Conservation (phyloP, 768 basidiomycete genomes). For the Phaeotremella fagi region DNA sequence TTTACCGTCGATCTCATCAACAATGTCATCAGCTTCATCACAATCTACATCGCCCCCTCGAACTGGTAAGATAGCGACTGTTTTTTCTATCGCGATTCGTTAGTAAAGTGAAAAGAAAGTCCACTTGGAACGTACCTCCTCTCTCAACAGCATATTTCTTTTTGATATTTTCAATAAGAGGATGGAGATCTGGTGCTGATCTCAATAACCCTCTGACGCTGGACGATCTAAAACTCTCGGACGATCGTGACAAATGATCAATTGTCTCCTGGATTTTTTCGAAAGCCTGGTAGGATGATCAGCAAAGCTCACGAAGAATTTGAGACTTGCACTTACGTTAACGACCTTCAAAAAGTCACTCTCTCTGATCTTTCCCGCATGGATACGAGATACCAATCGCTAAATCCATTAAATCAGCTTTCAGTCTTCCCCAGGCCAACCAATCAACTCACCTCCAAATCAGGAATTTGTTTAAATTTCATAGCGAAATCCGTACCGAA, state of each 20-base stretch:
- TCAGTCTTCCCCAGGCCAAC: background rate
- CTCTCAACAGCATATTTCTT: slow-evolving; percentile 57
- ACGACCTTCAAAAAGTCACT: slow-evolving; percentile 83
- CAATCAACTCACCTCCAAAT: slow-evolving; percentile 49
- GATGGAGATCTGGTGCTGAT: slow-evolving; percentile 71
- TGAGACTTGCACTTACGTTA: slow-evolving; percentile 52
- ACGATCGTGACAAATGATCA: slow-evolving; percentile 58
- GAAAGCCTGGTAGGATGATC: slow-evolving; percentile 58
- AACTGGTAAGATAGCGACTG: slow-evolving; percentile 64
- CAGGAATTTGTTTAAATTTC: slow-evolving; percentile 73
- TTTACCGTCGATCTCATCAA: slow-evolving; percentile 63
- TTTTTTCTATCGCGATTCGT: slow-evolving; percentile 7
- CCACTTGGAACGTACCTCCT: slow-evolving; percentile 38
- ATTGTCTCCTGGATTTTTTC: slow-evolving; percentile 67
- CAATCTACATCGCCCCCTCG: slow-evolving; percentile 82
- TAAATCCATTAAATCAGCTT: slow-evolving; percentile 56
- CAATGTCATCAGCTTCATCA: slow-evolving; percentile 70
- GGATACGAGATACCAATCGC: slow-evolving; percentile 88
- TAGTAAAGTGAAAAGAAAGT: background rate
- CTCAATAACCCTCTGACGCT: slow-evolving; percentile 71
- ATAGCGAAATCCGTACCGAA: slow-evolving; percentile 69
- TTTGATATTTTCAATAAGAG: slow-evolving; percentile 67
- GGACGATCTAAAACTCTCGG: slow-evolving; percentile 70
- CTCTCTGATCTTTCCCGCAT: slow-evolving; percentile 83
- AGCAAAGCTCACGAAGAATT: background rate